A percentile compares a stretch with the other conserved stretches of the same genome.
Evolutionary conservation across 352 stramenopile species (phyloP).

Genomic region (Achlya hypogyna): DNA sequence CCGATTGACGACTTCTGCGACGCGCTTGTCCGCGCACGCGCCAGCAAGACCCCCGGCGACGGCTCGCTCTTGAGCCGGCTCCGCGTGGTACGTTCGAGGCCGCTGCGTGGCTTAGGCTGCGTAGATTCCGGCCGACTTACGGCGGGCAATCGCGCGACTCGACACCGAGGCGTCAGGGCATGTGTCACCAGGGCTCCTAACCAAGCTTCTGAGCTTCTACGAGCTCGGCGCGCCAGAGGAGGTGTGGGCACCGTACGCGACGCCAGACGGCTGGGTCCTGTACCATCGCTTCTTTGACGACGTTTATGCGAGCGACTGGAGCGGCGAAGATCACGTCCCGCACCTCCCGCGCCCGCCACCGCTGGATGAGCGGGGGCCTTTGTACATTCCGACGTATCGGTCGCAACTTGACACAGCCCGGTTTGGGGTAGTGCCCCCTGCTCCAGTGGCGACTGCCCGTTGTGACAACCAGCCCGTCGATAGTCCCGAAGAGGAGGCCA

Average conservation of each 20-base stretch:
- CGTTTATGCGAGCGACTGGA: constrained; percentile 9
- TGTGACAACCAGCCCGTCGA: too few species aligned
- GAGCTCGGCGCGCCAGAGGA: background rate
- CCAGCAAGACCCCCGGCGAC: background rate
- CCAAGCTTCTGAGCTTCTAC: constrained; percentile 6
- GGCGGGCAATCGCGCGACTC: background rate
- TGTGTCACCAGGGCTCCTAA: background rate
- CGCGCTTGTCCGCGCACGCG: constrained; percentile 21
- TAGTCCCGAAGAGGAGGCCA: too few species aligned
- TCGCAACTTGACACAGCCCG: constrained; percentile 15
- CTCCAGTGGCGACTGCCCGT: too few species aligned
- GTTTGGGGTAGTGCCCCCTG: constrained; percentile 1
- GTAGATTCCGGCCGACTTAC: constrained; percentile 12
- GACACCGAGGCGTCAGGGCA: background rate
- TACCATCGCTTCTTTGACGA: constrained; percentile 19
- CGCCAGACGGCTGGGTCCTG: background rate
- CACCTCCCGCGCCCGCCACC: background rate
- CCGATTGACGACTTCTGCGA: constrained; percentile 59
- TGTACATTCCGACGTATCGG: constrained; percentile 15
- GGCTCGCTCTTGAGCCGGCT: background rate
- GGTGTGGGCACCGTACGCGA: background rate
- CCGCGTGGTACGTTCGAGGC: background rate
- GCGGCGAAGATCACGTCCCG: background rate
- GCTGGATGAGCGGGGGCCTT: constrained; percentile 2
- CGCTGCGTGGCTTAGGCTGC: background rate